phyloP scores from a whole-genome alignment of 2,329 filamentous ascomycete species.

The Berkeleyomyces rouxiae region DNA sequence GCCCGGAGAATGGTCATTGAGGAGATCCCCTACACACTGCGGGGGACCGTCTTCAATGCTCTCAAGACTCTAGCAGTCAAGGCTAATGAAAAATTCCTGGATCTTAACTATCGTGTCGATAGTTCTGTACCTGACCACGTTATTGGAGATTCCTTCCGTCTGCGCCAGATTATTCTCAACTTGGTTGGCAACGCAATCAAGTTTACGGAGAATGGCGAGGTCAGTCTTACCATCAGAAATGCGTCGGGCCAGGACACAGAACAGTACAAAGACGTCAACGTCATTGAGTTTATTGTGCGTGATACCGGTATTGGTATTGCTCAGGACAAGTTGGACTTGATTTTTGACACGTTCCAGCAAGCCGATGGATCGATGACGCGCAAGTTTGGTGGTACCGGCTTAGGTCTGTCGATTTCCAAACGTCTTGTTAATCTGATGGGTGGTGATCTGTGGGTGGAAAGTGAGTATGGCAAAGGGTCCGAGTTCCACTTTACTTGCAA shows the following conservation, averaged over 20 bases:
- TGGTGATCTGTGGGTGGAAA: slow-evolving; percentile 90
- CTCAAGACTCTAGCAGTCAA: slow-evolving; percentile 94
- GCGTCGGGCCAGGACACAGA: slow-evolving; percentile 33
- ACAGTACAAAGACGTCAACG: slow-evolving; percentile 53
- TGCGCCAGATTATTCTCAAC: slow-evolving; percentile 93
- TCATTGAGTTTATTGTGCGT: slow-evolving; percentile 87
- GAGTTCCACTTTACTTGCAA: slow-evolving; percentile 94
- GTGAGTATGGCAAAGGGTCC: slow-evolving; percentile 78
- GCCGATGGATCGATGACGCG: slow-evolving; percentile 92
- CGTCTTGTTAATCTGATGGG: slow-evolving; percentile 91
- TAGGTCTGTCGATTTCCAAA: slow-evolving; percentile 90
- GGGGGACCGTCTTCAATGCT: slow-evolving; percentile 91
- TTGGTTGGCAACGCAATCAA: slow-evolving; percentile 97
- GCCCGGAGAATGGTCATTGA: slow-evolving; percentile 97
- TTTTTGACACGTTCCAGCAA: slow-evolving; percentile 98
- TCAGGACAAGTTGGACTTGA: slow-evolving; percentile 84
- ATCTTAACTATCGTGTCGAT: slow-evolving; percentile 85
- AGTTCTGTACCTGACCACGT: slow-evolving; percentile 89
- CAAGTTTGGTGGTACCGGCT: slow-evolving; percentile 86
- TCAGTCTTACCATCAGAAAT: slow-evolving; percentile 72
- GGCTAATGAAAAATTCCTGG: slow-evolving; percentile 87
- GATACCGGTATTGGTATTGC: slow-evolving; percentile 97
- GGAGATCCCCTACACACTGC: slow-evolving; percentile 87
- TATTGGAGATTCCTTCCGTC: slow-evolving; percentile 86
- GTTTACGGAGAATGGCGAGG: slow-evolving; percentile 92